Evolutionary conservation across 2,329 filamentous ascomycete genomes (phyloP).

Genomic region (Botrytis byssoidea): DNA sequence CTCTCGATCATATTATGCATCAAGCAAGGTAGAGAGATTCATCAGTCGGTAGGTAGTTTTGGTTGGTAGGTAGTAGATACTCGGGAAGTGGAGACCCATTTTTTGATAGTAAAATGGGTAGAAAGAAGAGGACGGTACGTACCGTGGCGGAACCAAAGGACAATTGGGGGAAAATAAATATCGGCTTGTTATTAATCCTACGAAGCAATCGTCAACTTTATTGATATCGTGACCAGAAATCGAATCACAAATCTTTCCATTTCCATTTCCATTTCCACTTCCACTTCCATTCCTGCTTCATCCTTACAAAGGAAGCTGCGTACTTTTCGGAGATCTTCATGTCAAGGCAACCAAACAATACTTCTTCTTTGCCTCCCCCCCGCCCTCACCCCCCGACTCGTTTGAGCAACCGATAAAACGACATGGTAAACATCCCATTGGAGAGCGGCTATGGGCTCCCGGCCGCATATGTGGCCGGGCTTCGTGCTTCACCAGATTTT

Average conservation of each 20-base stretch:
- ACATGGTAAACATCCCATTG: constrained; percentile 19
- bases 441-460: constrained; percentile 14
- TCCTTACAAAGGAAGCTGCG: neutral
- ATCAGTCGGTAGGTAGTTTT: neutral
- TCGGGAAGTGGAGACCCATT: constrained; percentile 7
- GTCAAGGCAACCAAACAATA: neutral
- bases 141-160: neutral
- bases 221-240: constrained; percentile 3
- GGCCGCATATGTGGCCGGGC: constrained; percentile 17
- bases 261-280: neutral
- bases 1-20: neutral
- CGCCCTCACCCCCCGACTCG: neutral
- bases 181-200: neutral
- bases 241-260: constrained; percentile 8
- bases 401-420: constrained; percentile 14
- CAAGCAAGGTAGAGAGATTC: neutral
- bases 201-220: neutral
- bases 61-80: neutral
- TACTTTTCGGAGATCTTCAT: constrained; percentile 19
- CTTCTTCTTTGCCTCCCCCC: neutral
- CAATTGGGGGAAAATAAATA: neutral
- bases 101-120: neutral
- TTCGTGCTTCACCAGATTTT: constrained; percentile 12
- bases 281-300: neutral
- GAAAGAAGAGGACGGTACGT: neutral